Conservation (phyloP, 352 stramenopile genomes). For the Globisporangium takayamanum region DNA sequence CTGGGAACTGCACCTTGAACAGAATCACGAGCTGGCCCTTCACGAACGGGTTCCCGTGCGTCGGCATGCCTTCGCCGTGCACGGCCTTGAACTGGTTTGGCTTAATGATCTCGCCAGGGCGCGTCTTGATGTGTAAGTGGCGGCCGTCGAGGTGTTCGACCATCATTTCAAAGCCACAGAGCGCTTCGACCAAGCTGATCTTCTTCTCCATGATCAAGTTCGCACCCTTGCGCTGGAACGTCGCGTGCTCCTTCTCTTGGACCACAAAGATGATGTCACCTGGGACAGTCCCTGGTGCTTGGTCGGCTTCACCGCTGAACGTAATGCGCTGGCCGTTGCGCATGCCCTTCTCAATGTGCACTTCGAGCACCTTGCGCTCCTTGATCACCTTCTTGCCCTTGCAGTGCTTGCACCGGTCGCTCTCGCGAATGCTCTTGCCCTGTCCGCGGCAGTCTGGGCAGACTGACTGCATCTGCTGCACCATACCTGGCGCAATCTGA, state of each 20-base stretch:
- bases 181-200: conserved; percentile 92
- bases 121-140: conserved; percentile 90
- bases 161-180: conserved; percentile 89
- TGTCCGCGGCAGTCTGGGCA: conserved; percentile 93
- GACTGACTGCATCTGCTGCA: conserved; percentile 95
- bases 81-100: conserved; percentile 92
- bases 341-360: conserved; percentile 98
- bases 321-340: conserved; percentile 96
- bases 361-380: conserved; percentile 98
- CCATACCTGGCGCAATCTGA: conserved; percentile 97
- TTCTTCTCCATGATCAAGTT: conserved; percentile 97
- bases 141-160: conserved; percentile 92
- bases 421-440: conserved; percentile 93
- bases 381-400: conserved; percentile 93
- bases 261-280: conserved; percentile 98
- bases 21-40: conserved; percentile 98
- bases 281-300: conserved; percentile 87
- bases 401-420: conserved; percentile 89
- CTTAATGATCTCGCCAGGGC: conserved; percentile 91
- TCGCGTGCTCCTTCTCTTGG: conserved; percentile 94
- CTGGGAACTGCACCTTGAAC: conserved; percentile 96
- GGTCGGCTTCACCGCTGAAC: conserved; percentile 95
- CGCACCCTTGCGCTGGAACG: conserved; percentile 95
- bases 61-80: conserved; percentile 96
- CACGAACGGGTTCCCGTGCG: conserved; percentile 96